Evolutionary conservation across 1,139 yeast species (phyloP).

Genomic region (Pichia sp.): DNA sequence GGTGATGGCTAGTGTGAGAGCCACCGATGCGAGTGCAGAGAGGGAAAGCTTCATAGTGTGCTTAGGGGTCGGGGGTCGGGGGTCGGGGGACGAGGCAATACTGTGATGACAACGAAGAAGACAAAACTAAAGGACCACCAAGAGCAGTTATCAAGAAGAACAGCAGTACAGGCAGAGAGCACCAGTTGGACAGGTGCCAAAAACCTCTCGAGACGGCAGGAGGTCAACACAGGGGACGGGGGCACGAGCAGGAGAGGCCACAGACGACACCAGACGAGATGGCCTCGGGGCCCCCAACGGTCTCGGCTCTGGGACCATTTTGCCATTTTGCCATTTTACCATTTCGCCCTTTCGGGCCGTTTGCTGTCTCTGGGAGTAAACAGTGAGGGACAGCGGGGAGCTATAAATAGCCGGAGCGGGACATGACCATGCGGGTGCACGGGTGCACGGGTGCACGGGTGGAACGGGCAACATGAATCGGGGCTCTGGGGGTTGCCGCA

Average conservation of each 20-base stretch:
- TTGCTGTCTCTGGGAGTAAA: neutral
- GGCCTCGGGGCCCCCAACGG: too few species aligned
- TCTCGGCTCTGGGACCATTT: neutral
- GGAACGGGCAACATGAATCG: neutral
- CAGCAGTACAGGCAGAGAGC: too few species aligned
- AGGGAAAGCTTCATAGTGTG: slow-evolving; percentile 27
- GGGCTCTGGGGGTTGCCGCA: neutral
- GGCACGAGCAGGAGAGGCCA: neutral
- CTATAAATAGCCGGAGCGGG: neutral
- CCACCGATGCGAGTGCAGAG: slow-evolving; percentile 30
- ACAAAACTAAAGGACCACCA: too few species aligned
- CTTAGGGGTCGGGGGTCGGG: slow-evolving; percentile 5
- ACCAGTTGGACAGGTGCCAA: too few species aligned
- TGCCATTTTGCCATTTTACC: neutral
- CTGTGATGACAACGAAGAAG: too few species aligned
- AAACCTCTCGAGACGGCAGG: too few species aligned
- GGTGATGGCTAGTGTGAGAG: slow-evolving; percentile 30
- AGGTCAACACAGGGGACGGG: too few species aligned
- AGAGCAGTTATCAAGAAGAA: too few species aligned
- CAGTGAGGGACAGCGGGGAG: neutral
- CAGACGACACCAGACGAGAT: too few species aligned
- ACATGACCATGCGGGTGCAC: neutral
- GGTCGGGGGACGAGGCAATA: slow-evolving; percentile 1
- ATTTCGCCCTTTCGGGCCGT: neutral
- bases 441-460: neutral